Conservation (phyloP, 176 grass and related monocot genomes). For the Themeda triandra region DNA sequence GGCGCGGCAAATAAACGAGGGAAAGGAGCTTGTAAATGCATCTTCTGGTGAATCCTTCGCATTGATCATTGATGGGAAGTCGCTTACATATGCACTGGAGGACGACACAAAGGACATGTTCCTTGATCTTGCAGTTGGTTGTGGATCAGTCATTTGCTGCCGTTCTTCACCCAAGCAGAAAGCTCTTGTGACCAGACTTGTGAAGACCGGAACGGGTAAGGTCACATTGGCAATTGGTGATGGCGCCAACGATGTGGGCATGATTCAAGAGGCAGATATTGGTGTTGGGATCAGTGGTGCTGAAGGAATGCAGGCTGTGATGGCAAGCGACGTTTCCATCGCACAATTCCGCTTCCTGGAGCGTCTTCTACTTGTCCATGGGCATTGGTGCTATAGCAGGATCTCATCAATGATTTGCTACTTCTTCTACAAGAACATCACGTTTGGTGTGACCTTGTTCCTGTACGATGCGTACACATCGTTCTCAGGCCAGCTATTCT, state of each 20-base stretch:
- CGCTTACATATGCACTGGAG: constrained; percentile 72
- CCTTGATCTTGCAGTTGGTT: constrained; percentile 54
- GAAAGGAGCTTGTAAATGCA: constrained; percentile 38
- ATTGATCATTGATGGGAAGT: constrained; percentile 88
- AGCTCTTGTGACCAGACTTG: constrained; percentile 88
- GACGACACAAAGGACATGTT: constrained; percentile 51
- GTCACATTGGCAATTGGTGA: constrained; percentile 83
- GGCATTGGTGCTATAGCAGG: constrained; percentile 95
- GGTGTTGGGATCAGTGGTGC: constrained; percentile 91
- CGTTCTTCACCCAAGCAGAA: constrained; percentile 95
- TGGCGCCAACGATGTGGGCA: constrained; percentile 91
- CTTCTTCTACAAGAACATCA: constrained; percentile 97
- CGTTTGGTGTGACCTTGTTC: constrained; percentile 80
- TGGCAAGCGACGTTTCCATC: constrained; percentile 92
- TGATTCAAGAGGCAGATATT: constrained; percentile 98
- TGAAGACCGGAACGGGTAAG: constrained; percentile 66
- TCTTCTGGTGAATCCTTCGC: constrained; percentile 51
- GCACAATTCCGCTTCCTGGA: constrained; percentile 90
- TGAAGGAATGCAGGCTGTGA: constrained; percentile 98
- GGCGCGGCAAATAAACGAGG: constrained; percentile 56
- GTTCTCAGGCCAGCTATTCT: constrained; percentile 59
- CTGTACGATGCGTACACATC: constrained; percentile 64
- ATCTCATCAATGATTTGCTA: constrained; percentile 94
- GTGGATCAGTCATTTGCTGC: constrained; percentile 88
- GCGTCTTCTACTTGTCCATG: constrained; percentile 84